Conservation (phyloP, 108 stramenopile genomes). For the Nannochloropsis granulata region DNA sequence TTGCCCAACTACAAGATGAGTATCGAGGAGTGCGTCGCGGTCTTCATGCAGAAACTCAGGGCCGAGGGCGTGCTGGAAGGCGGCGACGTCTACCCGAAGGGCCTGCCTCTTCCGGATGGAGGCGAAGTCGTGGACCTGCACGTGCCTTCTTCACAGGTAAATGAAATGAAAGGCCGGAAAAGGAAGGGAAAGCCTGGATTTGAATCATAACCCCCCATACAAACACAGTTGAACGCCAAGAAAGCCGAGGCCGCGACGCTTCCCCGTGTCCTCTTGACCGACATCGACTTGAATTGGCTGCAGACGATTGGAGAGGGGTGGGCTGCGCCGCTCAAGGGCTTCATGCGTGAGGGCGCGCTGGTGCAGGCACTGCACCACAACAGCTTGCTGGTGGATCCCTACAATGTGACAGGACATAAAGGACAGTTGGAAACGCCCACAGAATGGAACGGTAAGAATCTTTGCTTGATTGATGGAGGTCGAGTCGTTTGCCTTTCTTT, state of each 20-base stretch:
- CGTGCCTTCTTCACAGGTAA: slow-evolving; percentile 43
- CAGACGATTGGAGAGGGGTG: slow-evolving; percentile 94
- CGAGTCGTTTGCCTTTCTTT: not conserved
- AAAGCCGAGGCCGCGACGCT: slow-evolving; percentile 60
- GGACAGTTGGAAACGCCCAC: not conserved
- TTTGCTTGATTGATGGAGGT: not conserved
- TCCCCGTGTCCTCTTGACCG: slow-evolving; percentile 83
- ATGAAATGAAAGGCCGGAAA: not conserved
- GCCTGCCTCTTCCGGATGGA: slow-evolving; percentile 92
- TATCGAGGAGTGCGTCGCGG: slow-evolving; percentile 74
- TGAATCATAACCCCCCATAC: no score
- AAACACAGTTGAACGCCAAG: slow-evolving; percentile 32
- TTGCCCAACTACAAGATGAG: slow-evolving; percentile 75
- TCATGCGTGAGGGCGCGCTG: slow-evolving; percentile 92
- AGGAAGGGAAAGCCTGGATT: no score
- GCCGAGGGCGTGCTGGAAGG: slow-evolving; percentile 80
- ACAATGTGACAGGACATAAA: slow-evolving; percentile 63
- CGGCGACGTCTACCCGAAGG: slow-evolving; percentile 57
- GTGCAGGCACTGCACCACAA: slow-evolving; percentile 93
- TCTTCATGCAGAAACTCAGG: slow-evolving; percentile 64
- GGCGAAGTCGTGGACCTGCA: slow-evolving; percentile 79
- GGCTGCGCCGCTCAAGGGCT: slow-evolving; percentile 91
- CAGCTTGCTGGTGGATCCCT: slow-evolving; percentile 82
- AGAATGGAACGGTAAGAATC: not conserved
- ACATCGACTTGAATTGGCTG: slow-evolving; percentile 93